A percentile compares a stretch with the other conserved stretches of the same genome.
phyloP scores from a whole-genome alignment of 2,329 filamentous ascomycete species.

The Dactylellina leptospora region DNA sequence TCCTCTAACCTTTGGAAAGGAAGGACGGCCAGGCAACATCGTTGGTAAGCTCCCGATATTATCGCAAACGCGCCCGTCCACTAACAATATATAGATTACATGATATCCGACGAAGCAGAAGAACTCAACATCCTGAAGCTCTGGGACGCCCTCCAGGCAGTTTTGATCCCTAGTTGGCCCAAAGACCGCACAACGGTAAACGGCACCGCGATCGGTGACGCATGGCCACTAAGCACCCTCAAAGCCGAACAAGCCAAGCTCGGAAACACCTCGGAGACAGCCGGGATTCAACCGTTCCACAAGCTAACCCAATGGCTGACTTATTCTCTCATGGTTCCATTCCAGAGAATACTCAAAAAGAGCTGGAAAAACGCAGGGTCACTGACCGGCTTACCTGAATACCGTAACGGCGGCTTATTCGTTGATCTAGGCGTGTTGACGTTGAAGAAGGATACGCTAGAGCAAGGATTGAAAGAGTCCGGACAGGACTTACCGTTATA shows the following conservation, averaged over 20 bases:
- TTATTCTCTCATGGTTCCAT: constrained; percentile 91
- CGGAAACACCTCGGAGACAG: constrained; percentile 68
- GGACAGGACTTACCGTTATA: constrained; percentile 79
- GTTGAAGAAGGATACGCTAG: constrained; percentile 74
- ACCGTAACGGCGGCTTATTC: constrained; percentile 88
- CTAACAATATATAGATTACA: constrained; percentile 85
- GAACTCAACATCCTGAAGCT: constrained; percentile 86
- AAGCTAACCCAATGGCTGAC: constrained; percentile 95
- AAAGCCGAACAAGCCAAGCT: constrained; percentile 78
- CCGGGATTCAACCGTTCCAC: constrained; percentile 76
- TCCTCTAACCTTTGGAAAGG: constrained; percentile 8
- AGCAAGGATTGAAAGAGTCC: constrained; percentile 75
- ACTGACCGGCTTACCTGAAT: constrained; percentile 87
- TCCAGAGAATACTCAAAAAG: constrained; percentile 80
- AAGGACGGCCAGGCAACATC: constrained; percentile 28
- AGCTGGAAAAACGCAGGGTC: constrained; percentile 82
- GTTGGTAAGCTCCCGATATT: constrained; percentile 19
- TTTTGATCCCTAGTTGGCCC: constrained; percentile 88
- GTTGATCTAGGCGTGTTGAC: constrained; percentile 83
- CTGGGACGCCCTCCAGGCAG: constrained; percentile 89
- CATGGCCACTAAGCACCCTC: constrained; percentile 88
- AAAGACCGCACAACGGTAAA: constrained; percentile 84
- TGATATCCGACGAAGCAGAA: constrained; percentile 78
- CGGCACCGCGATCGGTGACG: constrained; percentile 88
- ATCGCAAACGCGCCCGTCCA: constrained; percentile 59